Conservation (phyloP, 2,329 filamentous ascomycete genomes). For the Beauveria pseudobassiana region DNA sequence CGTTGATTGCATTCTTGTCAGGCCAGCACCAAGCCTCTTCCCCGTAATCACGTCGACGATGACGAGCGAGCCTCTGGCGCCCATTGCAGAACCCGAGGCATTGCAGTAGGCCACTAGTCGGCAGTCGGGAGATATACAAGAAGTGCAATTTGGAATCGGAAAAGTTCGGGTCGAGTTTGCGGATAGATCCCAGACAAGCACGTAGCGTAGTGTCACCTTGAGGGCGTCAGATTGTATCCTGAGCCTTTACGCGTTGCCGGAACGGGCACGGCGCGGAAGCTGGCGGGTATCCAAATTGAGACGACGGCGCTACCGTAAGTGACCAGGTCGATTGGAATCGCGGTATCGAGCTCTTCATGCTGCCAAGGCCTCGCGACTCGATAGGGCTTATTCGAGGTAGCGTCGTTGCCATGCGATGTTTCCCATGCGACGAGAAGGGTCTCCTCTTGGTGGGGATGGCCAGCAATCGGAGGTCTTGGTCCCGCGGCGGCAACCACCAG, state of each 20-base stretch:
- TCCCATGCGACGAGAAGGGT: conserved; percentile 34
- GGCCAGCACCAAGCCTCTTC: conserved; percentile 32
- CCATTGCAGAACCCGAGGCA: conserved; percentile 24
- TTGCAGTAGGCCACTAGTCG: conserved; percentile 34
- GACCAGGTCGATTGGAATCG: conserved; percentile 28
- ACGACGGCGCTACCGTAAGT: conserved; percentile 31
- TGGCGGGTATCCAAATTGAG: conserved; percentile 34
- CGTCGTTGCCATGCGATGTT: conserved; percentile 20
- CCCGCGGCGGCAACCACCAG: conserved; percentile 31
- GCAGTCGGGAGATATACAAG: conserved; percentile 33
- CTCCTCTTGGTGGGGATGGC: conserved; percentile 30
- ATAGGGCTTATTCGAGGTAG: conserved; percentile 25
- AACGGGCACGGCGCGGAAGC: conserved; percentile 26
- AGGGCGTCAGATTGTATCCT: conserved; percentile 27
- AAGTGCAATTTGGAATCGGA: conserved; percentile 30
- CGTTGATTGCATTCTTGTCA: conserved; percentile 22
- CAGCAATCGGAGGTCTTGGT: conserved; percentile 29
- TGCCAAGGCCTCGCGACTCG: conserved; percentile 29
- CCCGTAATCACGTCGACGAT: conserved; percentile 30
- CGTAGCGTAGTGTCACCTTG: conserved; percentile 25
- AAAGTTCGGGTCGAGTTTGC: conserved; percentile 30
- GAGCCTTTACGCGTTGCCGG: conserved; percentile 18
- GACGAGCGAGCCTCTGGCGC: conserved; percentile 26
- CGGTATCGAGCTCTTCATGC: conserved; percentile 31
- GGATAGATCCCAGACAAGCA: conserved; percentile 34